A percentile compares a stretch with the other conserved stretches of the same genome.
Conservation (phyloP, 208 protist genomes). For the Acanthamoeba lenticulata region DNA sequence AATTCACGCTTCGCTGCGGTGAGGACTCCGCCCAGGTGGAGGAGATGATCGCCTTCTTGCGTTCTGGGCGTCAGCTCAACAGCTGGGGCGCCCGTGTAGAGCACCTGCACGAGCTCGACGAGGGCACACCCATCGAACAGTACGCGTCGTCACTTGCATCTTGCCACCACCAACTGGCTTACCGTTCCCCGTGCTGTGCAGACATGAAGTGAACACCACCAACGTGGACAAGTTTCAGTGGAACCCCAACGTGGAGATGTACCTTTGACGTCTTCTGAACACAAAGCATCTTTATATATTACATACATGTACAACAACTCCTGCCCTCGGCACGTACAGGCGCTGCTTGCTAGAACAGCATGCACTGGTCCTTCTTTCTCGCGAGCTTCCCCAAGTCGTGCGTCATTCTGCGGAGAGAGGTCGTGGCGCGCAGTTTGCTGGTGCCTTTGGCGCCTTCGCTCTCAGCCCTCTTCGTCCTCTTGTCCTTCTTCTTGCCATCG, state of each 20-base stretch:
- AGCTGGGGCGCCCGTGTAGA: neutral
- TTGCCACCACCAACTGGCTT: too few species aligned
- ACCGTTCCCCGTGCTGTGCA: neutral
- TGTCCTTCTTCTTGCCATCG: neutral
- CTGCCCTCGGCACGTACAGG: too few species aligned
- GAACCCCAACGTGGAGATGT: constrained; percentile 29
- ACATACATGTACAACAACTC: too few species aligned
- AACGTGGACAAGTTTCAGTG: constrained; percentile 46
- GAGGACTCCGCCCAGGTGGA: neutral
- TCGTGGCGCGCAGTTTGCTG: neutral
- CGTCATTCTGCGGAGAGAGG: neutral
- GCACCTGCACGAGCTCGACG: neutral
- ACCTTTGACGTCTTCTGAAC: constrained; percentile 10
- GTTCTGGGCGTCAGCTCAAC: neutral
- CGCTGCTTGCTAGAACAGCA: too few species aligned
- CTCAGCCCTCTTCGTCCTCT: neutral
- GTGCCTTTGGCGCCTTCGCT: too few species aligned
- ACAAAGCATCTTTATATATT: too few species aligned
- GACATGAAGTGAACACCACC: constrained; percentile 19
- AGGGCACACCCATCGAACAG: neutral
- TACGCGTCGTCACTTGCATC: too few species aligned
- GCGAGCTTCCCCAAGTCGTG: neutral
- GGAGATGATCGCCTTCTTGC: neutral
- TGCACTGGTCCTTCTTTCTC: neutral
- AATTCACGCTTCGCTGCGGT: neutral